phyloP scores from a whole-genome alignment of 2,329 filamentous ascomycete species.

The Aschersonia sp. region DNA sequence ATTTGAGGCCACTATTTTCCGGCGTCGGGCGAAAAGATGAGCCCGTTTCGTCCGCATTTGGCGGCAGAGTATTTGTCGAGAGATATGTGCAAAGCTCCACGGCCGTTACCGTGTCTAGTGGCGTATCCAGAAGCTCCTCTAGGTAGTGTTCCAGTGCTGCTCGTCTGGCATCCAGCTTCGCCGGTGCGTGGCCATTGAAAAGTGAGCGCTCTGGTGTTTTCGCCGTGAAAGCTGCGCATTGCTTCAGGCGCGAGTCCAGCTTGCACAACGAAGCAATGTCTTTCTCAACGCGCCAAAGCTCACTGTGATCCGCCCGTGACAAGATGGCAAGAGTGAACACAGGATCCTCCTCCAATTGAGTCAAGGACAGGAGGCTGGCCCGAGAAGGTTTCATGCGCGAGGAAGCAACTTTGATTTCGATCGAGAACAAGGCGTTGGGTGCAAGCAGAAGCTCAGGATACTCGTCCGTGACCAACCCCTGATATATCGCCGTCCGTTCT shows the following conservation, averaged over 20 bases:
- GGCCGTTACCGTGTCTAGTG: slow-evolving; percentile 62
- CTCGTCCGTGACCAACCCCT: slow-evolving; percentile 68
- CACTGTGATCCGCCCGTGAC: slow-evolving; percentile 57
- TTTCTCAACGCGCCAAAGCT: slow-evolving; percentile 93
- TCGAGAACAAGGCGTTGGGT: slow-evolving; percentile 75
- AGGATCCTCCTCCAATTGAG: slow-evolving; percentile 74
- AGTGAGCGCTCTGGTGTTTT: slow-evolving; percentile 72
- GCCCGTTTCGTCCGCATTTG: slow-evolving; percentile 41
- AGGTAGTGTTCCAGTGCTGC: slow-evolving; percentile 72
- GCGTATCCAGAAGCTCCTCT: slow-evolving; percentile 69
- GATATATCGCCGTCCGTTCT: slow-evolving; percentile 46
- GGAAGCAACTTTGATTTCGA: slow-evolving; percentile 77
- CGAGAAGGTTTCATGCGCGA: slow-evolving; percentile 89
- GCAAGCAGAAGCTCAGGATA: slow-evolving; percentile 75
- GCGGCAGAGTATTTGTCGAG: slow-evolving; percentile 49
- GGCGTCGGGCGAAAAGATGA: slow-evolving; percentile 9
- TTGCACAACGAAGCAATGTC: slow-evolving; percentile 68
- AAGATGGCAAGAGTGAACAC: slow-evolving; percentile 86
- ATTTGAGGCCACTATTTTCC: slow-evolving; percentile 18
- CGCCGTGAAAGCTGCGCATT: slow-evolving; percentile 54
- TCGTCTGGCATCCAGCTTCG: slow-evolving; percentile 79
- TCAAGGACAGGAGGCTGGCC: slow-evolving; percentile 67
- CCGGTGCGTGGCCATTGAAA: slow-evolving; percentile 85
- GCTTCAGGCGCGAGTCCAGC: slow-evolving; percentile 69
- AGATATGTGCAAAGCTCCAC: slow-evolving; percentile 78